Base-by-base conservation (phyloP, 2,329 filamentous ascomycete species). In the Aspergillus intermedius region DNA sequence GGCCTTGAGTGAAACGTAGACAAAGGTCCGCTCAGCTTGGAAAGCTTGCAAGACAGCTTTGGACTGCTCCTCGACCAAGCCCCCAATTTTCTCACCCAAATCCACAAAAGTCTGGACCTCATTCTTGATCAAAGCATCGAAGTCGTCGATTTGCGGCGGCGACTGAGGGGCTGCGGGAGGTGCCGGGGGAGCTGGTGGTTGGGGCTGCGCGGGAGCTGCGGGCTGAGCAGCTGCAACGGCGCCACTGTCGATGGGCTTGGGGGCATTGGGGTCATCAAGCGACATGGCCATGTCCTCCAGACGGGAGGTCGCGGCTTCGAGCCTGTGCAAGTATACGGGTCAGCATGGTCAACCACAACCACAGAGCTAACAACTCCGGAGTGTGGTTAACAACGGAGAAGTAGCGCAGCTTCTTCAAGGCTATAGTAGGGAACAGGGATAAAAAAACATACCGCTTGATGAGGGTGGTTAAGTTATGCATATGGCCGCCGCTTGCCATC, bases 401-500 rank as follows among this genome's bases (percentile, higher is more conserved):
- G 25, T 12, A 30, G 10, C 9, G 25, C 25, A 30, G 2, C 2
- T 30, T 10, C 4, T 9, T 30, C 25, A 30, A 12, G 25, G 25
- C 25, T 30, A 35, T 17, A 35, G 5, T 8, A 15, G 15, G 34
- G 8, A 2, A 5, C 34, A 17, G 13, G 34, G n/a, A 5, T 35
- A 17, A 5, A 1, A 35, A 52, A 48, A 73, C 81, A 61, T 81
- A 97, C 93, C 93, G 84, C 81, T 98, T 98, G 76, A 98, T 96
- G 64, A 98, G 82, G 47, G 93, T 98, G 32, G 90, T 94, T 54
- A 98, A 76, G 68, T 95, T 97, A 74, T 97, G 85, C 89, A 97
- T 96, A 63, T 90, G 88, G 73, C 80, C 87, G 54, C 66, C 66
- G 47, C 83, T 75, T 57, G 85, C 81, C 86, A 91, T 91, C 48